Percentiles rank a stretch among this genome's conserved stretches.
phyloP scores from a whole-genome alignment of 1,139 yeast species.

The Pichia sp. region DNA sequence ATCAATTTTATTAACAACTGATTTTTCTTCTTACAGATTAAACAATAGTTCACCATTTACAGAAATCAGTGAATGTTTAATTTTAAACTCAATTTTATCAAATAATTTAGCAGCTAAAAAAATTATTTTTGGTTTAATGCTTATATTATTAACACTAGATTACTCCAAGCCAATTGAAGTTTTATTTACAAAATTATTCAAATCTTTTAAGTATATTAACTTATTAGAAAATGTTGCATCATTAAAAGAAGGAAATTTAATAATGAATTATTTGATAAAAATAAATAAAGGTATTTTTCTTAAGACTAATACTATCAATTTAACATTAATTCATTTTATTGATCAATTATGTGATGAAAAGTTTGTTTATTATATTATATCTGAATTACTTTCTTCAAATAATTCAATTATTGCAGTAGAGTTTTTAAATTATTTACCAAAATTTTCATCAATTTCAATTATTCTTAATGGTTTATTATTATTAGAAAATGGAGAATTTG shows the following conservation, averaged over 20 bases:
- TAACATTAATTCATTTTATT: constrained; percentile 17
- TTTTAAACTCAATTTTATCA: constrained; percentile 23
- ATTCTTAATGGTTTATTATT: constrained; percentile 28
- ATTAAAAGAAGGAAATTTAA: neutral
- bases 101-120: constrained; percentile 25
- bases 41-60: constrained; percentile 21
- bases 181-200: constrained; percentile 21
- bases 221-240: constrained; percentile 10
- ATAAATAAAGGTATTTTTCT: constrained; percentile 23
- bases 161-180: constrained; percentile 29
- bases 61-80: constrained; percentile 18
- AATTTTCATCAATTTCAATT: constrained; percentile 21
- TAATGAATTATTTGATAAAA: constrained; percentile 15
- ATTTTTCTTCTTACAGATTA: constrained; percentile 18
- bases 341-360: constrained; percentile 18
- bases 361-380: constrained; percentile 23
- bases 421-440: constrained; percentile 18
- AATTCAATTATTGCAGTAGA: constrained; percentile 15
- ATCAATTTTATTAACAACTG: constrained; percentile 23
- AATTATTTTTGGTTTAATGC: constrained; percentile 29
- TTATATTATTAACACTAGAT: constrained; percentile 37
- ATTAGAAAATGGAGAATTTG: constrained; percentile 23
- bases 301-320: constrained; percentile 23
- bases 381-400: constrained; percentile 19
- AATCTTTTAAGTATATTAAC: constrained; percentile 14